Evolutionary conservation across 1,139 yeast species (phyloP), one percentile per base, ranked within the genome.

Genomic region (Yamadazyma triangularis): DNA sequence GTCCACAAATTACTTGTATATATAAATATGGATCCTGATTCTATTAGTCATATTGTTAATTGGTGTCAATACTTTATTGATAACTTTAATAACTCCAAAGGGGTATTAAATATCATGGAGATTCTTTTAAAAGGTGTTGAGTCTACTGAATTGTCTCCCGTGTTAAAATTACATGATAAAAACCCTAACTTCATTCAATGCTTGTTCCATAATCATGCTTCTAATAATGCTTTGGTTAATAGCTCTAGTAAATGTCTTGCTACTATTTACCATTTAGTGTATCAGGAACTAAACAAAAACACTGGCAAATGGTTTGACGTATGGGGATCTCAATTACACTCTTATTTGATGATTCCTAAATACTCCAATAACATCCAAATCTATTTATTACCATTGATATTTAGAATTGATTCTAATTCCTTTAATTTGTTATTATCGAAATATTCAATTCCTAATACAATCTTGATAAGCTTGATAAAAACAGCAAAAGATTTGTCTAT

Each of bases 211-310:
- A n/a, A n/a, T n/a, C n/a, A n/a, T n/a, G n/a, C n/a, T n/a, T n/a
- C n/a, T n/a, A n/a, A n/a, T n/a, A n/a, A n/a, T n/a, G n/a, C n/a
- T n/a, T n/a, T n/a, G n/a, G n/a, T n/a, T n/a, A n/a, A n/a, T n/a
- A n/a, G n/a, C n/a, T 70, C 81, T 11, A 81, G 86, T 16, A 83
- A 79, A 48, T 69, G 84, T 11, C 44, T 86, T 1, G 63, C 65
- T 11, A 53, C 77, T 0, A 43, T 83, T 2, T 60, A 64, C 32
- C 51, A 59, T 18, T 6, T 6, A 7, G 9, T 18, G 6, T 18
- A 18, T 18, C 6, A 6, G 6, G 20, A 18, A 4, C n/a, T n/a
- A n/a, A n/a, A n/a, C n/a, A n/a, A n/a, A n/a, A n/a, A n/a, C n/a
- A 42, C 51, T 35, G 48, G 56, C 6, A 42, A 50, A 8, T 83